phyloP scores from a whole-genome alignment of 768 basidiomycete species.

The Agrocybe pediades region DNA sequence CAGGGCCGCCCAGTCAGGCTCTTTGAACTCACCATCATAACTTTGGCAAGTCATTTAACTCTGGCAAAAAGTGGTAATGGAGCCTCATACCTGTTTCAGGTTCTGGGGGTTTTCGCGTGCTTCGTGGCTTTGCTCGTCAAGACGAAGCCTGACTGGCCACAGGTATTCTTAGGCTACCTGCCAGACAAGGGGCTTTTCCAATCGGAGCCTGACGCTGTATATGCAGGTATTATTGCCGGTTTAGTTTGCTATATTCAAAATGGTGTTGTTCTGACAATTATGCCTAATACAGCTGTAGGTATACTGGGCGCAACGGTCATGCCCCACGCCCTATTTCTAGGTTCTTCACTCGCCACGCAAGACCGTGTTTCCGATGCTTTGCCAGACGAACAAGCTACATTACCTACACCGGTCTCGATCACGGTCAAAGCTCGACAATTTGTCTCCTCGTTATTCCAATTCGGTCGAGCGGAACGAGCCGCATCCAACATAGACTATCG shows the following conservation, averaged over 20 bases:
- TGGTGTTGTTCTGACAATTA: neutral
- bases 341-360: conserved; percentile 36
- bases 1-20: conserved; percentile 53
- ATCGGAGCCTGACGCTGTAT: conserved; percentile 48
- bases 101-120: conserved; percentile 62
- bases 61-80: conserved; percentile 17
- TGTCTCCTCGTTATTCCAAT: conserved; percentile 26
- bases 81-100: conserved; percentile 32
- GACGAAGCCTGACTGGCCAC: conserved; percentile 63
- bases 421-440: conserved; percentile 16
- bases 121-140: conserved; percentile 68
- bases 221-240: conserved; percentile 47
- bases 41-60: conserved; percentile 41
- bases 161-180: conserved; percentile 69
- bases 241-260: conserved; percentile 15
- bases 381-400: conserved; percentile 5
- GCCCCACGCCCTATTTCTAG: conserved; percentile 63
- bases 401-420: conserved; percentile 12
- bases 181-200: conserved; percentile 56
- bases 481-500: conserved; percentile 32
- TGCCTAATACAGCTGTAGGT: conserved; percentile 44
- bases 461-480: conserved; percentile 32
- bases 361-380: conserved; percentile 32
- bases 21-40: conserved; percentile 58
- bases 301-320: conserved; percentile 76